Conservation (phyloP, 805 yeast species). For the Kluyveromyces siamensis region DNA sequence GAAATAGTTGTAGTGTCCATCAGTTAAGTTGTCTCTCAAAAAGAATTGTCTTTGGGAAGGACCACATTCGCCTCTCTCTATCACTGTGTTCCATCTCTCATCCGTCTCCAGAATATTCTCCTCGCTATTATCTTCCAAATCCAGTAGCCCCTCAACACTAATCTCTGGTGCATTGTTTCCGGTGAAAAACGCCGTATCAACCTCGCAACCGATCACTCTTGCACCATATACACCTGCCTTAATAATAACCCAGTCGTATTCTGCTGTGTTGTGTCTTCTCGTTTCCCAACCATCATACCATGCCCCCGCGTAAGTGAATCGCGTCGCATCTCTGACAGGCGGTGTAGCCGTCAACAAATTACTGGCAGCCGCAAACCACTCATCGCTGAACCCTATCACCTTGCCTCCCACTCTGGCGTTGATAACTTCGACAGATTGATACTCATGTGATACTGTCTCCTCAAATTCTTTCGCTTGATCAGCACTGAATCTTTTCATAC, state of each 20-base stretch:
- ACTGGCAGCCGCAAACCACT: conserved; percentile 91
- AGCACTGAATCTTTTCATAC: not conserved
- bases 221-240: conserved; percentile 77
- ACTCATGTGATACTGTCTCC: conserved; percentile 9
- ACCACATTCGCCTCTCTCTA: conserved; percentile 72
- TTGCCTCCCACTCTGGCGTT: conserved; percentile 79
- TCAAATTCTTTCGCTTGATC: conserved; percentile 10
- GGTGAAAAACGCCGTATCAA: conserved; percentile 88
- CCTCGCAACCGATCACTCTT: conserved; percentile 68
- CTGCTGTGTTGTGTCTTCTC: conserved; percentile 78
- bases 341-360: conserved; percentile 74
- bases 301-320: conserved; percentile 78
- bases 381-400: conserved; percentile 65
- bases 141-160: conserved; percentile 65
- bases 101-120: conserved; percentile 18
- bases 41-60: conserved; percentile 85
- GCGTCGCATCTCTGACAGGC: conserved; percentile 75
- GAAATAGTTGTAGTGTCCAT: conserved; percentile 61
- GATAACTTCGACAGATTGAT: conserved; percentile 49
- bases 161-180: conserved; percentile 94
- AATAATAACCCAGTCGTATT: conserved; percentile 81
- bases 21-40: conserved; percentile 49
- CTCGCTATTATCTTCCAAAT: conserved; percentile 29
- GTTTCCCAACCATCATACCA: conserved; percentile 99
- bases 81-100: conserved; percentile 60